Conservation (phyloP, 257 asterid genomes). For the Nicotiana knightiana region DNA sequence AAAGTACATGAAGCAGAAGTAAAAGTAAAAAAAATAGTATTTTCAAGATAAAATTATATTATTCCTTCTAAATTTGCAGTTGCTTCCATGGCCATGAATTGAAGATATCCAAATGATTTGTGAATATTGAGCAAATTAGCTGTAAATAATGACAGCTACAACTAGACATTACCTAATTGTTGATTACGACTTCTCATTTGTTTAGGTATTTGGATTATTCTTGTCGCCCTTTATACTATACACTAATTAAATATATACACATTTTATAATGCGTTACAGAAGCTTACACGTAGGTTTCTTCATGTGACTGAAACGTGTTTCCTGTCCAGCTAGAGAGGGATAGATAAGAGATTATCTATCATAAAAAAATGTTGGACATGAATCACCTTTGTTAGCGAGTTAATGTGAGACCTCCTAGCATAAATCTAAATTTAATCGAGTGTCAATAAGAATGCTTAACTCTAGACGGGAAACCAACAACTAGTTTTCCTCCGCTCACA, state of each 20-base stretch:
- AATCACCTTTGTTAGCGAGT: too few relatives aligned
- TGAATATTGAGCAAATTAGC: neutral
- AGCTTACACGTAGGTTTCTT: neutral
- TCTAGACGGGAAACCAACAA: too few relatives aligned
- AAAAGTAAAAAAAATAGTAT: too few relatives aligned
- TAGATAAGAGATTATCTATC: neutral
- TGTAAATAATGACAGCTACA: neutral
- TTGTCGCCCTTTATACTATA: neutral
- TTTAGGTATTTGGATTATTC: constrained; percentile 3
- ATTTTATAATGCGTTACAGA: neutral
- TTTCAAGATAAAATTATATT: too few relatives aligned
- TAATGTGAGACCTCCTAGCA: too few relatives aligned
- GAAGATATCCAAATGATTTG: neutral
- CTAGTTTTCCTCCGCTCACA: neutral
- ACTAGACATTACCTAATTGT: constrained; percentile 1
- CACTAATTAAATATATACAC: neutral
- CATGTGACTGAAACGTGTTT: neutral
- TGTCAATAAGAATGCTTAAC: too few relatives aligned
- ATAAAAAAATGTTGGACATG: neutral
- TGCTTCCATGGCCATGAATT: too few relatives aligned
- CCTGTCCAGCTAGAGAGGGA: neutral
- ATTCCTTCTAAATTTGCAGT: too few relatives aligned
- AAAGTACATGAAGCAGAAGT: too few relatives aligned
- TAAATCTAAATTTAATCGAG: too few relatives aligned
- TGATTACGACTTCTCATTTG: neutral